These are phyloP conservation scores for Botrytis cinerea DNA, from an alignment of 2,329 filamentous ascomycete genomes.

Conservation along the genomic window DNA sequence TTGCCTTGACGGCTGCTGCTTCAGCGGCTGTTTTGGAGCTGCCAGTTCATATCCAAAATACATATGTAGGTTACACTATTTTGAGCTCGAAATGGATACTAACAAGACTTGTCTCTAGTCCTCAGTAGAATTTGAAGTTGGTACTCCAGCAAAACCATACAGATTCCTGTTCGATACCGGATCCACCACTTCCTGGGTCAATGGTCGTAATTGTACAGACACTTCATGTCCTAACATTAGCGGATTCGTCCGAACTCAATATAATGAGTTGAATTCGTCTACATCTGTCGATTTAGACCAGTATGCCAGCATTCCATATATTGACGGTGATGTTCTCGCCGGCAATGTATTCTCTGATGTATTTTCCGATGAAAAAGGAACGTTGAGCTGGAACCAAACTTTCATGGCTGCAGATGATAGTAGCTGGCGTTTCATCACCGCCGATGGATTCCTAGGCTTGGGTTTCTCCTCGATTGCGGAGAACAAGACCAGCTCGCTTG, in stretches of 20 bases:
- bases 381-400: conserved; percentile 18
- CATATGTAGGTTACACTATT: background rate
- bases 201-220: background rate
- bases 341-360: conserved; percentile 1
- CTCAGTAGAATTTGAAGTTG: conserved; percentile 6
- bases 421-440: background rate
- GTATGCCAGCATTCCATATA: background rate
- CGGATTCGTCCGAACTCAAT: background rate
- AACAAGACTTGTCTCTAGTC: background rate
- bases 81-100: background rate
- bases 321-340: background rate
- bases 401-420: conserved; percentile 1
- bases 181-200: conserved; percentile 7
- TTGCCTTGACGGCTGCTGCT: background rate
- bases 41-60: background rate
- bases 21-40: conserved; percentile 9
- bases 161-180: conserved; percentile 15
- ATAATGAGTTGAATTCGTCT: background rate
- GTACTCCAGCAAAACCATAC: conserved; percentile 17
- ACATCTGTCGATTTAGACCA: background rate
- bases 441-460: conserved; percentile 15
- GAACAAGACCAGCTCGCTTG: background rate
- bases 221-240: background rate
- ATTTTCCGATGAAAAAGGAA: background rate
- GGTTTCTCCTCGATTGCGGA: conserved; percentile 16